Evolutionary conservation across 108 stramenopile species (phyloP).

Genomic region (Aurantiochytrium sp.): DNA sequence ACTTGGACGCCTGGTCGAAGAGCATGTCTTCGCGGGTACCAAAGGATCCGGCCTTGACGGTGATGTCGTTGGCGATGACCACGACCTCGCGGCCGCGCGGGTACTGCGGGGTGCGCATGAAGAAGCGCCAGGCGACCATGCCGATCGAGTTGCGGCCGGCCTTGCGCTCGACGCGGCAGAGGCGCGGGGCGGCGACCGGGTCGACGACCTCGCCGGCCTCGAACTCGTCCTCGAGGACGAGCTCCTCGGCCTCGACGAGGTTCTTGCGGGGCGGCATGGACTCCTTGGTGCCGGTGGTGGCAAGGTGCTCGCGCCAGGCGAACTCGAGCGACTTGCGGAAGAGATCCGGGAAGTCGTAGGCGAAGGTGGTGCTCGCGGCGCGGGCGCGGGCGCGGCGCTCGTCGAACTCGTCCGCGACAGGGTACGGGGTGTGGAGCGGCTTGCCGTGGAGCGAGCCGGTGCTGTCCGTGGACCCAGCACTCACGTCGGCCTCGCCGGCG

Average conservation of each 20-base stretch:
- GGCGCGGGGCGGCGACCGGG: background rate
- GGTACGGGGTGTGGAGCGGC: conserved; percentile 76
- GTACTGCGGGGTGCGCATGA: conserved; percentile 90
- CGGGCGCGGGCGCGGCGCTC: conserved; percentile 78
- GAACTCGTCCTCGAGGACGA: conserved; percentile 75
- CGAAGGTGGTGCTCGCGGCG: conserved; percentile 79
- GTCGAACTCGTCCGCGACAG: conserved; percentile 83
- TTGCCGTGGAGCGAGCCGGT: conserved; percentile 63
- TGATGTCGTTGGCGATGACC: conserved; percentile 99
- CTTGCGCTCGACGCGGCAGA: conserved; percentile 58
- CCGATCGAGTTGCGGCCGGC: conserved; percentile 95
- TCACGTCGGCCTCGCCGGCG: background rate
- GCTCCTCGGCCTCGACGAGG: conserved; percentile 62
- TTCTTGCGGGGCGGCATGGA: background rate
- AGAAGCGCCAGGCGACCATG: conserved; percentile 98
- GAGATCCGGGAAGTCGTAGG: conserved; percentile 91
- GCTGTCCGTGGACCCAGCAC: background rate
- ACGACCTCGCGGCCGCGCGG: conserved; percentile 84
- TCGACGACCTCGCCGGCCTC: conserved; percentile 27
- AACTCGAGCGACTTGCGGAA: conserved; percentile 87
- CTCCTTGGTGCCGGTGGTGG: conserved; percentile 29
- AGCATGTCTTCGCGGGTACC: conserved; percentile 96
- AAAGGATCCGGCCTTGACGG: conserved; percentile 92
- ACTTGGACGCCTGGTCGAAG: conserved; percentile 87
- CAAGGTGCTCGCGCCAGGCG: conserved; percentile 51